Evolutionary conservation across 192 early-diverging fungal species (phyloP), one percentile per base, ranked within the genome.

Genomic region (Martensiomyces pterosporus): DNA sequence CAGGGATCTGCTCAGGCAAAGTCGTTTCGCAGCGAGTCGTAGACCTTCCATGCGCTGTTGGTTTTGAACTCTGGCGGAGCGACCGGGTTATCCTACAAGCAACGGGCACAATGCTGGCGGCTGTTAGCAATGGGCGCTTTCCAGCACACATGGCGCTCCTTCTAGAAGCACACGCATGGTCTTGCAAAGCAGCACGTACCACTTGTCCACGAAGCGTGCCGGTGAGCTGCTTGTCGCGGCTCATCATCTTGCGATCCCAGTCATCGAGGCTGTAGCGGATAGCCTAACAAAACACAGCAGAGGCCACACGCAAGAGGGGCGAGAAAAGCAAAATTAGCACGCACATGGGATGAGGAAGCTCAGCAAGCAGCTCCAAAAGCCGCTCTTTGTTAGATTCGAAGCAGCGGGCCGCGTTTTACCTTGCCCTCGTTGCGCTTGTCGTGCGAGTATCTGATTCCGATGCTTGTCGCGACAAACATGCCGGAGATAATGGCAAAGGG

Each of bases 161-260:
- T n/a, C n/a, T n/a, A n/a, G n/a, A n/a, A n/a, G n/a, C n/a, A n/a
- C n/a, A n/a, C n/a, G n/a, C n/a, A n/a, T n/a, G n/a, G n/a, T n/a
- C n/a, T n/a, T n/a, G n/a, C n/a, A n/a, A n/a, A n/a, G n/a, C n/a
- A n/a, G n/a, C n/a, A n/a, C n/a, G n/a, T n/a, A n/a, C n/a, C 34
- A 34, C 39, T 70, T 89, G 87, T 36, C 82, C 85, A 47, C 84
- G 80, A 24, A 60, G 24, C 7, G 79, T 80, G 49, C 87, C 87
- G 17, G 85, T 89, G 23, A 89, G 68, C 51, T 83, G 80, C 54
- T 58, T 65, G 55, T 89, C 87, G 67, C 87, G 85, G 39, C 76
- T 76, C 83, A 87, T 82, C 87, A 89, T 89, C 54, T 83, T 75
- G 46, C 67, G 67, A 43, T 89, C 87, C 87, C 87, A 89, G 59